Base-by-base conservation (phyloP, 2,329 filamentous ascomycete species). In the Parascedosporium putredinis region DNA sequence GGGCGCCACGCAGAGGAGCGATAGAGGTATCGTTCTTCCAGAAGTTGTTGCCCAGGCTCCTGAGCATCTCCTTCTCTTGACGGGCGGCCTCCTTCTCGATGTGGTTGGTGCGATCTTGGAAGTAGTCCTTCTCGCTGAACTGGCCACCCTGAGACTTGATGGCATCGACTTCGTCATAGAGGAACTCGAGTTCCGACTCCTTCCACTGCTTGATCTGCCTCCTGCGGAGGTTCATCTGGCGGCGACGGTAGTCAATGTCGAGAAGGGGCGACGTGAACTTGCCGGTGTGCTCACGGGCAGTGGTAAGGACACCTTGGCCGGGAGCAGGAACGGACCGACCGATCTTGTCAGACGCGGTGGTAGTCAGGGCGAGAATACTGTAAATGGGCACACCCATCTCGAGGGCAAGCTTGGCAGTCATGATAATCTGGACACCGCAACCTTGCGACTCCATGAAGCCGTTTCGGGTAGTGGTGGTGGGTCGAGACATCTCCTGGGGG, bases 401-500 rank as follows among this genome's bases (percentile, higher is more conserved):
- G 50, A 98, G 74, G 40, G 93, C 93, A 56, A 98, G 83, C 72
- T 86, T 87, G 50, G 91, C 93, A 55, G 88, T 95, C 93, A 98
- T 98, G 69, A 98, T 91, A 62, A 98, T 78, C 71, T 98, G 93
- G 67, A 98, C 84, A 84, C 94, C 93, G 61, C 89, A 95, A 63
- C 93, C 93, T 70, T 98, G 93, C 3, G 94, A 95, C 71, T 98
- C 93, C 93, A 98, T 97, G 76, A 98, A 98, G 47, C 93, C 93
- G 60, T 90, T 93, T 69, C 93, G 81, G 54, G 93, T 98, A 3
- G 93, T 98, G 42, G 93, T 98, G 4, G 90, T 94, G 4, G 93
- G 93, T 54, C 93, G 85, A 27, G 94, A 98, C 93, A 98, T 98
- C 70, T 98, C 93, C 67, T 84, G 81, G 10, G 93, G 91, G 93